phyloP scores from a whole-genome alignment of 495 filamentous ascomycete species.

The Penicillium taxi region DNA sequence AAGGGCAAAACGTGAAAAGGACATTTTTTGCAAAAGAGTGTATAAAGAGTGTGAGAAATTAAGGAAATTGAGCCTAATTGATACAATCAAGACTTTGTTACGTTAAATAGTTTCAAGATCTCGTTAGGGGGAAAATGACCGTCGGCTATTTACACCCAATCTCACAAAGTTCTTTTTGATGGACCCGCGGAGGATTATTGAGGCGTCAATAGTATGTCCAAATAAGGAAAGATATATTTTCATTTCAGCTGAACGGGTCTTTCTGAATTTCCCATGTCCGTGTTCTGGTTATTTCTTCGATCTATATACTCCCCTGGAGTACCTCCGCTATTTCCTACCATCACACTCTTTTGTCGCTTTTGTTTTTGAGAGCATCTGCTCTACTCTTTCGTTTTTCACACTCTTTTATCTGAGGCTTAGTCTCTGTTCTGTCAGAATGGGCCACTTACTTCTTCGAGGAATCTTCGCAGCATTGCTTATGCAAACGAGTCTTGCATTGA shows the following conservation, averaged over 20 bases:
- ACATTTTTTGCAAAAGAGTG: too few species aligned
- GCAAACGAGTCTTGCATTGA: not conserved
- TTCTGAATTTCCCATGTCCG: too few species aligned
- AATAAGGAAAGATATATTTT: not conserved
- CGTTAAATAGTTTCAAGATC: too few species aligned
- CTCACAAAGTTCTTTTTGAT: too few species aligned
- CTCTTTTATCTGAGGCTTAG: too few species aligned
- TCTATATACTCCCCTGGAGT: constrained; percentile 5
- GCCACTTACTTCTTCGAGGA: constrained; percentile 3
- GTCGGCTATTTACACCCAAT: constrained; percentile 6
- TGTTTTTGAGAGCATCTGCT: too few species aligned
- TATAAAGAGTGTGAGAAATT: too few species aligned
- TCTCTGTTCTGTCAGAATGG: constrained; percentile 5
- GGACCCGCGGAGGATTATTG: not conserved
- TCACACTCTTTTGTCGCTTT: not conserved
- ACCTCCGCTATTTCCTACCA: not conserved
- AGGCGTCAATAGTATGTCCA: constrained; percentile 4
- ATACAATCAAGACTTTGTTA: too few species aligned
- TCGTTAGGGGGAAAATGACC: not conserved
- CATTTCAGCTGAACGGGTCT: too few species aligned
- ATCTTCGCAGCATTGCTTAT: constrained; percentile 1
- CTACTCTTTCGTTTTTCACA: too few species aligned
- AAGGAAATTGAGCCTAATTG: too few species aligned
- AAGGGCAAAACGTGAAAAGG: too few species aligned
- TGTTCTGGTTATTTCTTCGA: not conserved